Conservation (phyloP, 2,329 filamentous ascomycete genomes). For the Dactylellina haptotyla region DNA sequence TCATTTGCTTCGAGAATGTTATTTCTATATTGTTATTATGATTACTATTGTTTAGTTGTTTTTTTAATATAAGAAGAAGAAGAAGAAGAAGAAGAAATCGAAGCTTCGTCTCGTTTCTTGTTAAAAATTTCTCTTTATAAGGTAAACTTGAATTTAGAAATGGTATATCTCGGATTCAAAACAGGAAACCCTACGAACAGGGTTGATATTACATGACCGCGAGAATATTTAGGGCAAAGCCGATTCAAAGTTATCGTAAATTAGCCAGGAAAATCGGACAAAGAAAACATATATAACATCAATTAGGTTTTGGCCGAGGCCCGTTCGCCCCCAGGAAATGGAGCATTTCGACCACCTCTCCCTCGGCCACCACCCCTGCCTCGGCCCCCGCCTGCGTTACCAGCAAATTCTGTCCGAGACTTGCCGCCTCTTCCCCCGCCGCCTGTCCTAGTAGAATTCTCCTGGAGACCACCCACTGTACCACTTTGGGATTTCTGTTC, state of each 20-base stretch:
- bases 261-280: neutral
- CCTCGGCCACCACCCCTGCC: conserved; percentile 65
- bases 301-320: conserved; percentile 21
- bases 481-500: conserved; percentile 97
- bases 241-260: neutral
- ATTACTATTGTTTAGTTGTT: too few relatives aligned
- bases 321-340: conserved; percentile 55
- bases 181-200: too few relatives aligned
- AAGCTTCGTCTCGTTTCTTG: too few relatives aligned
- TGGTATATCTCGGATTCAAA: too few relatives aligned
- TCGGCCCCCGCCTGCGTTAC: conserved; percentile 65
- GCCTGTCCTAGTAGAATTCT: conserved; percentile 79
- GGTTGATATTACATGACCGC: too few relatives aligned
- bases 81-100: too few relatives aligned
- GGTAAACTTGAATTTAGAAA: too few relatives aligned
- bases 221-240: too few relatives aligned
- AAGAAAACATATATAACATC: neutral
- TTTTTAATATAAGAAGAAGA: too few relatives aligned
- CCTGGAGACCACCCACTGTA: conserved; percentile 86
- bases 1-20: too few relatives aligned
- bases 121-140: too few relatives aligned
- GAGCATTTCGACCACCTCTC: conserved; percentile 57
- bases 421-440: conserved; percentile 74
- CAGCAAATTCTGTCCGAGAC: conserved; percentile 65
- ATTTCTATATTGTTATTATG: too few relatives aligned